phyloP scores from a whole-genome alignment of 106 monocot species.

The Platanthera zijinensis region DNA sequence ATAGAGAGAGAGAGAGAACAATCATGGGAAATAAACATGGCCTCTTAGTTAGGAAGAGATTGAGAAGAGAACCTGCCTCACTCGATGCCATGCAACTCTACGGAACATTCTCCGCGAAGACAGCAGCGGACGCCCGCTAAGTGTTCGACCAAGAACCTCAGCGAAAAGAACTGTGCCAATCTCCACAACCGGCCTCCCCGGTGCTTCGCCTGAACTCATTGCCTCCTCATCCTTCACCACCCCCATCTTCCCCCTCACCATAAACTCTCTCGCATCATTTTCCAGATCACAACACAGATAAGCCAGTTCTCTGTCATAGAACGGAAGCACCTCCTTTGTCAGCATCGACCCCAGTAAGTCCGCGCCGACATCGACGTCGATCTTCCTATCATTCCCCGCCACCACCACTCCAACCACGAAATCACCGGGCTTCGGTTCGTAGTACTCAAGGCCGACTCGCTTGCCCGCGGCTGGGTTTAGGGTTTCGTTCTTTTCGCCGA shows the following conservation, averaged over 20 bases:
- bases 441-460: conserved; percentile 36
- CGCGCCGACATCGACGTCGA: conserved; percentile 79
- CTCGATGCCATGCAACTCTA: conserved; percentile 80
- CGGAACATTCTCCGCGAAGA: conserved; percentile 74
- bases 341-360: conserved; percentile 74
- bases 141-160: conserved; percentile 80
- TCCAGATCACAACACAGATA: conserved; percentile 50
- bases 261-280: conserved; percentile 28
- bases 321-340: conserved; percentile 75
- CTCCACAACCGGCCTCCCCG: conserved; percentile 60
- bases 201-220: conserved; percentile 15
- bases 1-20: background rate
- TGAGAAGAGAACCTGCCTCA: conserved; percentile 86
- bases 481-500: background rate
- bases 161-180: conserved; percentile 65
- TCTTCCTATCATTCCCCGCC: conserved; percentile 64
- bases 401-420: conserved; percentile 74
- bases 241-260: conserved; percentile 44
- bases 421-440: conserved; percentile 70
- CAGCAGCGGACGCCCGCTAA: conserved; percentile 77
- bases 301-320: conserved; percentile 45
- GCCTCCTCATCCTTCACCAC: conserved; percentile 70
- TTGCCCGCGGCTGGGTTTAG: background rate
- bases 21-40: background rate
- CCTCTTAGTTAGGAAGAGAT: background rate